A percentile compares a stretch with the other conserved stretches of the same genome.
Evolutionary conservation across 768 basidiomycete genomes (phyloP).

Genomic region (Mycena maculata): DNA sequence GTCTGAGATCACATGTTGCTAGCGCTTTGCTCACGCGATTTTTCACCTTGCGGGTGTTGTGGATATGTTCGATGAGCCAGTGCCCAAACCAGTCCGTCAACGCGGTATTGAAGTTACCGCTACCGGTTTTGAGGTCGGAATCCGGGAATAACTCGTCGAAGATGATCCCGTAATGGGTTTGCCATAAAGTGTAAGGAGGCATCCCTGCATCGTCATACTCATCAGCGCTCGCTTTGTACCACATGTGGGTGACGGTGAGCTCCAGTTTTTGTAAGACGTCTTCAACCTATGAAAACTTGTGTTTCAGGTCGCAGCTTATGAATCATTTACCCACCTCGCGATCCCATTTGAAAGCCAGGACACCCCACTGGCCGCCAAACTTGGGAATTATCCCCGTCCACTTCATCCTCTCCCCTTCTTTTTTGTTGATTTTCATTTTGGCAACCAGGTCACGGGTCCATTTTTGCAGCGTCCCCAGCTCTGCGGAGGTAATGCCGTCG

Average conservation of each 20-base stretch:
- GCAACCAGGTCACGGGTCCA: not conserved
- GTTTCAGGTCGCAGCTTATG: not conserved
- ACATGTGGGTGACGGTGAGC: not conserved
- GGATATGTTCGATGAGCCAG: not conserved
- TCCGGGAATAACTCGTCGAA: not conserved
- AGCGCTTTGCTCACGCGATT: not conserved
- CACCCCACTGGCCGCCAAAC: no score
- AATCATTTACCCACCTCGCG: not conserved
- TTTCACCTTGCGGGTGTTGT: not conserved
- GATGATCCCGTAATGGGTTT: not conserved
- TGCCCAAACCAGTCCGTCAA: not conserved
- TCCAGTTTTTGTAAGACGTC: not conserved
- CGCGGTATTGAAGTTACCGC: not conserved
- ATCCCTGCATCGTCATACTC: not conserved
- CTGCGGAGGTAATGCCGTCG: not conserved
- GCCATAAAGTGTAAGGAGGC: not conserved
- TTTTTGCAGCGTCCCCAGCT: not conserved
- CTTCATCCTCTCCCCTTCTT: not conserved
- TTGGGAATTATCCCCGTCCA: not conserved
- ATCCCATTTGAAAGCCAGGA: not conserved
- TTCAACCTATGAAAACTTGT: not conserved
- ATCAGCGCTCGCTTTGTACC: not conserved
- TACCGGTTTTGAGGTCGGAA: not conserved
- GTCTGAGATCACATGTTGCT: not conserved
- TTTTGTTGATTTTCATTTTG: not conserved